Evolutionary conservation across 441 rosid species (phyloP), one percentile per base, ranked within the genome.

Genomic region (Pelargonium fulgidum): DNA sequence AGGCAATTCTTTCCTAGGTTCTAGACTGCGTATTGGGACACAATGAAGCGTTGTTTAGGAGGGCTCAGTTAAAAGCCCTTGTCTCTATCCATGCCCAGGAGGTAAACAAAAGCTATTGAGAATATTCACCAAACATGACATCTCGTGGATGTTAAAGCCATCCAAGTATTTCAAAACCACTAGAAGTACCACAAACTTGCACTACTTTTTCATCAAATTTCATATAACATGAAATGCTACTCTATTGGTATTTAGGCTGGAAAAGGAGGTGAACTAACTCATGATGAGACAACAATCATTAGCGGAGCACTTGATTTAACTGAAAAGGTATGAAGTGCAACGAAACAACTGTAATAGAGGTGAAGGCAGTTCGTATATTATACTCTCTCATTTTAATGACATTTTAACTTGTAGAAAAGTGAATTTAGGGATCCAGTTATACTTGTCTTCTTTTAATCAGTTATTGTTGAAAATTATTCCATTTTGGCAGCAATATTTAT

Each of bases 301-400:
- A 88, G 93, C 64, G 93, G 93, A 59, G 93, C 93, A 10, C 82
- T 88, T 19, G 93, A 88, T 78, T 81, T 88, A 72, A 85, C 88
- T 39, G 85, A 78, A 77, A 88, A 88, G 91, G 91, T 88, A 52
- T 52, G 73, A 66, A 44, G 14, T 52, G 10, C 22, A 33, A 17
- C 14, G 70, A 24, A 64, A 66, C 20, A 47, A 3, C 14, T 9
- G 3, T n/a, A 11, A 48, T 48, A n/a, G 4, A 2, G 54, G 16
- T 4, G 4, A 48, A 48, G 54, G 5, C 1, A 48, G 16, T 48
- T n/a, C 16, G 11, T 48, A n/a, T 48, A 10, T 48, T 48, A 10
- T 48, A 10, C 16, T 47, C 2, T 12, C 12, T 48, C 54, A 22
- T 24, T 62, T n/a, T 24, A 33, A 12, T n/a, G 39, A 62, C 42